phyloP scores from a whole-genome alignment of 345 rosid genomes.

The Draba incana region DNA sequence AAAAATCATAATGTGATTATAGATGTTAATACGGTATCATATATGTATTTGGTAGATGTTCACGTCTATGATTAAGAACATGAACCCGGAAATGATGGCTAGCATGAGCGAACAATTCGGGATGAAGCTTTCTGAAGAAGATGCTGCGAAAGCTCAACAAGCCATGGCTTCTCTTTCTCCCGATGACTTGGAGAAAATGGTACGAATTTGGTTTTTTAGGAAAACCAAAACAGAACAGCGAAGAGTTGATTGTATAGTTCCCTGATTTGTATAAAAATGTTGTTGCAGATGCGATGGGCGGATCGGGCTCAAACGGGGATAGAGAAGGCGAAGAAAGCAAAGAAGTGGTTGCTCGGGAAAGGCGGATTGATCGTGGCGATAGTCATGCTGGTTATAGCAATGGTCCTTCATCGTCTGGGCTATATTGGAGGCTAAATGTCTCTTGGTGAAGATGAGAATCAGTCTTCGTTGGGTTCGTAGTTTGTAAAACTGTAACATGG shows the following conservation, averaged over 20 bases:
- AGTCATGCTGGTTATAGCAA: constrained; percentile 77
- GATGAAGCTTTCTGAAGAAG: constrained; percentile 76
- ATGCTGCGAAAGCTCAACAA: constrained; percentile 87
- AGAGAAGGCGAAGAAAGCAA: constrained; percentile 71
- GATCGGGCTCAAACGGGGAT: constrained; percentile 83
- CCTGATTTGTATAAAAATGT: constrained; percentile 13
- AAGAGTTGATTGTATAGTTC: background rate
- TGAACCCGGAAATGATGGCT: constrained; percentile 96
- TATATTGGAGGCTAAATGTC: constrained; percentile 62
- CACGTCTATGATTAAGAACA: constrained; percentile 79
- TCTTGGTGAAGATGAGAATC: constrained; percentile 17
- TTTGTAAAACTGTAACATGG: constrained; percentile 31
- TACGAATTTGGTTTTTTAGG: constrained; percentile 21
- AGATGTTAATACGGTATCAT: constrained; percentile 3
- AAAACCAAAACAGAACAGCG: background rate
- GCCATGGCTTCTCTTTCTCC: constrained; percentile 92
- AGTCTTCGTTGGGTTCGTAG: constrained; percentile 18
- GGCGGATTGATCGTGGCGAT: constrained; percentile 82
- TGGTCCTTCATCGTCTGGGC: constrained; percentile 81
- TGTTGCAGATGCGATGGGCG: constrained; percentile 87
- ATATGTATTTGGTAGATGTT: constrained; percentile 65
- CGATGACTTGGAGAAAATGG: constrained; percentile 86
- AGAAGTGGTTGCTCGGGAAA: constrained; percentile 89
- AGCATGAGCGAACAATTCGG: constrained; percentile 97
- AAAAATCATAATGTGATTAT: constrained; percentile 12